Evolutionary conservation across 805 yeast species (phyloP).

Genomic region (Lipomyces spencermartinsiae): DNA sequence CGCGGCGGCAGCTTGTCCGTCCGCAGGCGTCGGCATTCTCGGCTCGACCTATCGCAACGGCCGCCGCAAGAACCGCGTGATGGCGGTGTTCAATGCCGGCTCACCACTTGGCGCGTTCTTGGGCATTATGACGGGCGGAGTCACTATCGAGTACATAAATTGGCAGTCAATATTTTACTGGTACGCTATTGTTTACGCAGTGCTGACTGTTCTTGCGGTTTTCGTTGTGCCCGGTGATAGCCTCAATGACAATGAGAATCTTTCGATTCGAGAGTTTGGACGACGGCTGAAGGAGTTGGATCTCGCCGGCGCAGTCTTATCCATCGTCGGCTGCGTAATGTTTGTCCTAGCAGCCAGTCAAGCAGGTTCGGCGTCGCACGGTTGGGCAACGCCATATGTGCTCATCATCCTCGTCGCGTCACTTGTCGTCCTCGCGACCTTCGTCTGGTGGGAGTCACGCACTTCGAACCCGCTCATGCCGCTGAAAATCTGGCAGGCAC

Average conservation of each 20-base stretch:
- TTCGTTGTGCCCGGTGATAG: constrained; percentile 49
- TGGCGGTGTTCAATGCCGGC: no score
- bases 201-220: constrained; percentile 42
- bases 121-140: constrained; percentile 55
- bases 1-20: constrained; percentile 53
- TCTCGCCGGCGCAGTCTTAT: constrained; percentile 53
- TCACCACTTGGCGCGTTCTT: constrained; percentile 56
- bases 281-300: constrained; percentile 45
- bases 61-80: no score
- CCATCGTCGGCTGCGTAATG: constrained; percentile 51
- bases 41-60: constrained; percentile 55
- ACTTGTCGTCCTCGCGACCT: constrained; percentile 46
- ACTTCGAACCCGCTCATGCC: constrained; percentile 58
- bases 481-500: constrained; percentile 51
- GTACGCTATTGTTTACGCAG: constrained; percentile 49
- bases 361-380: constrained; percentile 50
- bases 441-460: constrained; percentile 50
- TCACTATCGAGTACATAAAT: constrained; percentile 49
- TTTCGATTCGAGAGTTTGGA: constrained; percentile 10
- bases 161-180: constrained; percentile 55
- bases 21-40: constrained; percentile 56
- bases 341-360: constrained; percentile 55
- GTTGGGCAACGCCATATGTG: constrained; percentile 58
- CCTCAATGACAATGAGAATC: constrained; percentile 34
- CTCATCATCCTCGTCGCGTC: constrained; percentile 52